These are phyloP conservation scores for Coemansia brasiliensis DNA, from an alignment of 192 early-diverging fungal genomes.

Conservation along the genomic window DNA sequence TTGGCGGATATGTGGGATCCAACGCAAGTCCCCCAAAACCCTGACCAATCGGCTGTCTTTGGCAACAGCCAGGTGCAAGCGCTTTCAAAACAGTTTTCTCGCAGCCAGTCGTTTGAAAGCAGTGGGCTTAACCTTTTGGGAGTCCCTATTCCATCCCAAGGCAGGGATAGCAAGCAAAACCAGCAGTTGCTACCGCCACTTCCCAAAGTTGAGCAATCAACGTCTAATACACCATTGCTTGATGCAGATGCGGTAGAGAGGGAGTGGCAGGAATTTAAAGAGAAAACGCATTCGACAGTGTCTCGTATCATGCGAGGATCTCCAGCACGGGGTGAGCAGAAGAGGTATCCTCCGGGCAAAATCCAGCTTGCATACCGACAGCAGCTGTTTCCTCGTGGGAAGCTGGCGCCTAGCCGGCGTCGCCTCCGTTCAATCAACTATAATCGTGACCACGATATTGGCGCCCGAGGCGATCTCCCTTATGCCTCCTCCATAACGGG, in stretches of 20 bases:
- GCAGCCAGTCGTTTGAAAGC: not conserved
- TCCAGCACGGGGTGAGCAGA: not conserved
- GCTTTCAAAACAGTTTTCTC: constrained; percentile 18
- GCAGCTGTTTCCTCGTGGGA: constrained; percentile 22
- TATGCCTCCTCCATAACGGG: not conserved
- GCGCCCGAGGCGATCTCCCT: not conserved
- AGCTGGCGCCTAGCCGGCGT: constrained; percentile 33
- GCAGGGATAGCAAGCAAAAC: not conserved
- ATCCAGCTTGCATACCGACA: constrained; percentile 34
- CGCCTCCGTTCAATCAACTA: constrained; percentile 30
- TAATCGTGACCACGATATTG: not conserved
- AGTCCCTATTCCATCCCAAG: not conserved
- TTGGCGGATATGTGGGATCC: constrained; percentile 50
- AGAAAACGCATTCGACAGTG: constrained; percentile 11
- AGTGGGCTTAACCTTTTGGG: not conserved
- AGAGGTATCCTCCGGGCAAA: constrained; percentile 14
- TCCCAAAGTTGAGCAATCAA: not conserved
- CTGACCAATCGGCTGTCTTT: constrained; percentile 10
- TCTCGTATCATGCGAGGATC: not conserved
- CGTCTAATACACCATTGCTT: constrained; percentile 13
- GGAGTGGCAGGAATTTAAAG: constrained; percentile 41
- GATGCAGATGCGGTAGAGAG: constrained; percentile 4
- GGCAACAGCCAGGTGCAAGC: constrained; percentile 9
- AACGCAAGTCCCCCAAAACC: constrained; percentile 28
- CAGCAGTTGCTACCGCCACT: no score